Base-by-base conservation (phyloP, 306 rosid species). In the Citrullus colocynthis region DNA sequence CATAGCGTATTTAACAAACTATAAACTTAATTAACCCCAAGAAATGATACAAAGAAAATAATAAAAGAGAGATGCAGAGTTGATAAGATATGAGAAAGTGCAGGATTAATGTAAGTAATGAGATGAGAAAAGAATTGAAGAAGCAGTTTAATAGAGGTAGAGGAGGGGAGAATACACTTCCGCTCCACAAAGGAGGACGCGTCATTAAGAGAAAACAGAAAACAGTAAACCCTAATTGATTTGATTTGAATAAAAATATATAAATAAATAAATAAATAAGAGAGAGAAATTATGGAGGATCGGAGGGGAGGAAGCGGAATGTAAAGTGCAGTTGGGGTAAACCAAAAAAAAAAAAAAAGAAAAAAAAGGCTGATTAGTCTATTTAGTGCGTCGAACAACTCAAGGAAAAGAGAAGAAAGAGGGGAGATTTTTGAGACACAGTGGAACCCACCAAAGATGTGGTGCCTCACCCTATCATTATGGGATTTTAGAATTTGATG, bases 381-480 rank as follows among this genome's bases (percentile, higher is more conserved):
- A 62, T 64, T 67, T 39, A 67, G 32, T n/a, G 74, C 71, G 44
- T 64, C 39, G 30, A 52, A 42, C 52, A 66, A 67, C 73, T 44
- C 34, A 41, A 64, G 3, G 14, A 73, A 54, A 39, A n/a, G 51
- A 65, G 80, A 65, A 76, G 20, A 39, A 52, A 39, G 56, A 42
- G 44, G 49, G 37, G 45, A 49, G 15, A n/a, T 32, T 20, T 20
- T 79, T 11, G 81, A 79, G 84, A 85, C 84, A 88, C 75, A 52
- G 74, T 45, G 80, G 87, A 87, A 76, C 93, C 94, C 87, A 84
- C 79, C 83, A 89, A 91, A 91, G 86, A 87, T 89, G 80, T 81
- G 85, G 79, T 89, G 91, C 86, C 84, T 85, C 88, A 84, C 88
- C 85, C 91, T 70, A 84, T 63, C 89, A 91, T 91, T 86, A 91